Percentiles rank a stretch among this genome's conserved stretches.
Conservation (phyloP, 352 stramenopile genomes). For the Pythium myriotylum region DNA sequence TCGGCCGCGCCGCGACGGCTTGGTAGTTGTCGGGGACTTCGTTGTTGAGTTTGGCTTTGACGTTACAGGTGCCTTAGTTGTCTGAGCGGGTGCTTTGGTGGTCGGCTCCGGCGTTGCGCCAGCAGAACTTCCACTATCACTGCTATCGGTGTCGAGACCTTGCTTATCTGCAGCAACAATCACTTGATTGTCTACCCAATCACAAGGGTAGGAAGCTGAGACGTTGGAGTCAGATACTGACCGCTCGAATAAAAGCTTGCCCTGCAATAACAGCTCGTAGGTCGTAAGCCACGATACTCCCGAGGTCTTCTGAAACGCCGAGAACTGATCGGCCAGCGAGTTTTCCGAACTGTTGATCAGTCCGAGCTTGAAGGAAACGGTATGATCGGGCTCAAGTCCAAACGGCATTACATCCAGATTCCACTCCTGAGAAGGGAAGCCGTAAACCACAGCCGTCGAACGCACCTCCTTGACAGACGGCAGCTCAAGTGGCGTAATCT, state of each 20-base stretch:
- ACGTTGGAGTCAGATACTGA: constrained; percentile 40
- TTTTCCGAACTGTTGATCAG: no score
- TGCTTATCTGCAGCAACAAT: neutral
- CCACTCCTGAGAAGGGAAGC: constrained; percentile 41
- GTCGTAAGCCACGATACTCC: constrained; percentile 28
- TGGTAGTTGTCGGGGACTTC: neutral
- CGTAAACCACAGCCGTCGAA: constrained; percentile 41
- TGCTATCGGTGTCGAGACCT: neutral
- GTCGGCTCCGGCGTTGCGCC: neutral
- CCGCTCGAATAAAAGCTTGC: constrained; percentile 41
- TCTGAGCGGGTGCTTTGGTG: neutral
- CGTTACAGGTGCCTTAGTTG: neutral
- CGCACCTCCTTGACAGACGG: constrained; percentile 36
- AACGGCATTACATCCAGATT: constrained; percentile 42
- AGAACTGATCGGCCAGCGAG: no score
- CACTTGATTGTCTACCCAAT: constrained; percentile 27
- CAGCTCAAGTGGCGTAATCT: constrained; percentile 12
- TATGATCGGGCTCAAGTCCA: constrained; percentile 29
- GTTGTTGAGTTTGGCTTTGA: neutral
- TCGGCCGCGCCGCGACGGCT: neutral
- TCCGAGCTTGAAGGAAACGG: no score
- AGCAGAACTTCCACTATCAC: neutral
- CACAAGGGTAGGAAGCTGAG: constrained; percentile 35
- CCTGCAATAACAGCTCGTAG: constrained; percentile 49
- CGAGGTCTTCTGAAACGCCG: constrained; percentile 20